Evolutionary conservation across 345 rosid species (phyloP), one percentile per base, ranked within the genome.

Genomic region (Heritiera fomes): DNA sequence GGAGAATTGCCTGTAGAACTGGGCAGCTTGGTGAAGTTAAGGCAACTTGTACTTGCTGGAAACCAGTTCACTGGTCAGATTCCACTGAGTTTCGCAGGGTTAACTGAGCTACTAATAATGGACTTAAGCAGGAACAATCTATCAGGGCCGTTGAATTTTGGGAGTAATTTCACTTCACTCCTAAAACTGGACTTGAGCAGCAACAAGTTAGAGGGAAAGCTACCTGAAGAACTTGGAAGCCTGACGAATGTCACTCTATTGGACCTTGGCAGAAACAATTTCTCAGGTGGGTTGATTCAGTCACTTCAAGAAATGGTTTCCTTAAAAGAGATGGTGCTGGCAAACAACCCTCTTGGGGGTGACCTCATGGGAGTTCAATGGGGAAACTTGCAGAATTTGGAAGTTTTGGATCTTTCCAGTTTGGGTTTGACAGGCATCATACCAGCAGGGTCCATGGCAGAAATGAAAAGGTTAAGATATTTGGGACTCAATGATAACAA

Each of bases 171-270:
- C 50, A 55, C 63, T 34, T 38, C 76, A 5, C 87, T 95, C 50
- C 79, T 95, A 79, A 95, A 95, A 84, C 92, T 95, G 55, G 98
- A 93, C 80, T 71, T 91, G 46, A 93, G 98, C 87, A 86, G 86
- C 88, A 93, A 95, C 74, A 72, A 71, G 78, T 82, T 92, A 69
- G 82, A 85, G 62, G 93, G 97, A 9, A 79, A 81, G 70, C 67
- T 91, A 69, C 95, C 98, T 4, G 41, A 1, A 49, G 91, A 79
- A 79, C 79, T 93, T 32, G 87, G 90, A 58, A 72, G 71, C 66
- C 78, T 95, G 12, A 91, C 84, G 86, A 93, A 90, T 18, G 71
- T 90, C 67, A 92, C 92, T 20, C 93, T 93, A 49, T 79, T 95
- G 82, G 98, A 93, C 71, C 77, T 93, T 3, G 84, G 97, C 73